Base-by-base conservation (phyloP, 1,139 yeast genomes). In the Blastobotrys serpentis region DNA sequence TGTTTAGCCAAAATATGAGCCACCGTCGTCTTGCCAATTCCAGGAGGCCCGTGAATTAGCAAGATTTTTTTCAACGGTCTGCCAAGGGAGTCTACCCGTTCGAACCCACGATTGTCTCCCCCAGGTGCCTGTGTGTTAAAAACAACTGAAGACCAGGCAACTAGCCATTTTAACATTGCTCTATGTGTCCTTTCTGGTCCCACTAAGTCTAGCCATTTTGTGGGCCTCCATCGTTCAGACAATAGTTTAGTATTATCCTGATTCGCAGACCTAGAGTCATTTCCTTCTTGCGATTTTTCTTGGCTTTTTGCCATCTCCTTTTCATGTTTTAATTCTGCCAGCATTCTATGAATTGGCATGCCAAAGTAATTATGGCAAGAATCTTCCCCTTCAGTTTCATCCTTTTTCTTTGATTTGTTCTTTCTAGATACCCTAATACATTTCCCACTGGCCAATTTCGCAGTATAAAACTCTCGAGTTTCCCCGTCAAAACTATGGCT, bases 21-120 rank as follows among this genome's bases (percentile, higher is more conserved):
- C 2, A 89, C 83, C 0, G 95, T 81, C 0, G 98, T 92, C 64
- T 92, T 92, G 4, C 98, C 98, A n/a, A 86, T 76, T 1, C 98
- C 98, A 0, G 96, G 90, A 0, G 97, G 95, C 0, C 98, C 98
- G 63, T 85, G 88, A 2, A 92, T 76, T 43, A 92, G 69, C 34
- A 92, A 64, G 0, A 92, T 74, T 56, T 81, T 84, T 48, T 75
- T 75, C n/a, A 67, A 70, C 0, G 98, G 98, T 44, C 98, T 73
- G 25, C 53, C 62, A 50, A 47, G 43, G 3, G 42, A 40, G 47
- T 51, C 56, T 37, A 51, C 44, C 29, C 44, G 26, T n/a, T 47
- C 51, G 4, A 47, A 43, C 17, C 41, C 56, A 17, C 38, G 39
- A n/a, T 10, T 25, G 4, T 46, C 38, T 2, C 32, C 42, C 25